Conservation (phyloP, 805 yeast species). For the Candida xyloterini region DNA sequence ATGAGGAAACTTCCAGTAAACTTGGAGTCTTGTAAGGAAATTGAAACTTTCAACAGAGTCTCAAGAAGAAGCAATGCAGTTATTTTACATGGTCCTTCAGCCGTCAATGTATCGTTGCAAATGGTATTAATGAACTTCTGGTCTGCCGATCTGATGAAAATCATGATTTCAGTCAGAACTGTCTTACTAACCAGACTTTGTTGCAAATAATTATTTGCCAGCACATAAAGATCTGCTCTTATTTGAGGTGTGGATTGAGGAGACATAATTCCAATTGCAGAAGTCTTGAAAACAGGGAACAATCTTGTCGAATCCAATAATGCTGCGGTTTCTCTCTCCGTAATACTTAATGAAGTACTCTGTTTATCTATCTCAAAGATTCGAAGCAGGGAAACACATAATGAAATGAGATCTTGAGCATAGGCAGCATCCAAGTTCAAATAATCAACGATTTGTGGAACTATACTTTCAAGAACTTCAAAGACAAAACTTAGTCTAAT, state of each 20-base stretch:
- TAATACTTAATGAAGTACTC: conserved; percentile 21
- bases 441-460: conserved; percentile 76
- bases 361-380: conserved; percentile 48
- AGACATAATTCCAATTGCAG: conserved; percentile 69
- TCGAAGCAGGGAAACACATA: conserved; percentile 69
- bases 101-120: conserved; percentile 74
- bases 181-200: conserved; percentile 43
- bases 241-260: conserved; percentile 64
- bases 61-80: conserved; percentile 77
- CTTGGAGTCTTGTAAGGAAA: conserved; percentile 54
- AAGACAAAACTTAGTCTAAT: conserved; percentile 62
- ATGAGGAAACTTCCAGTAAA: conserved; percentile 54
- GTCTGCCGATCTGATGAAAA: conserved; percentile 60
- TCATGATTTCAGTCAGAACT: conserved; percentile 45
- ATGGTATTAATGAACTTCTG: conserved; percentile 56
- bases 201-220: conserved; percentile 63
- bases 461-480: conserved; percentile 69
- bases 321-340: conserved; percentile 33
- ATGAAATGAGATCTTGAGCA: conserved; percentile 73
- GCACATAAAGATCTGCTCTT: conserved; percentile 75
- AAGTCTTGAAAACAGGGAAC: conserved; percentile 67
- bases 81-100: conserved; percentile 73
- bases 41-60: conserved; percentile 31
- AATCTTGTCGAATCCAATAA: conserved; percentile 48
- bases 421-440: conserved; percentile 61